phyloP scores from a whole-genome alignment of 805 yeast genomes.

The Candida sakaeoensis region DNA sequence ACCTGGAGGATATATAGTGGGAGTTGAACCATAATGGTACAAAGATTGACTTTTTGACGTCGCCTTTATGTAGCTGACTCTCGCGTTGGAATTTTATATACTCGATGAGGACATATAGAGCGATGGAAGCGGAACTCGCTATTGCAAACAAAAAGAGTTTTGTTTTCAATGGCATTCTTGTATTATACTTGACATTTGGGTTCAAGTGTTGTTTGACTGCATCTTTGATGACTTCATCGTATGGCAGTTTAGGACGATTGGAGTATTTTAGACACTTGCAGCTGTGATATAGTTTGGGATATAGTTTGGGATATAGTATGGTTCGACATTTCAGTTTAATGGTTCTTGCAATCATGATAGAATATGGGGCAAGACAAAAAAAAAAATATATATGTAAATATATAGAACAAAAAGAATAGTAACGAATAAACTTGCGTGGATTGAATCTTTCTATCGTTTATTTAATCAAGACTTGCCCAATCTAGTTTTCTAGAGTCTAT shows the following conservation, averaged over 20 bases:
- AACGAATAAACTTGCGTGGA: too few relatives aligned
- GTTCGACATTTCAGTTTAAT: neutral
- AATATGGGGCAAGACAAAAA: conserved; percentile 5
- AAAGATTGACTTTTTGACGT: conserved; percentile 13
- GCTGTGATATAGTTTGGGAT: neutral
- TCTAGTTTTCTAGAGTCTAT: conserved; percentile 4
- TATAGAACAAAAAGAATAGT: neutral
- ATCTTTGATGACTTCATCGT: neutral
- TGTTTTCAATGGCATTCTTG: conserved; percentile 18
- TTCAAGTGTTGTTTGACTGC: neutral
- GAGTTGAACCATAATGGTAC: conserved; percentile 23
- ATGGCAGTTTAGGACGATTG: neutral
- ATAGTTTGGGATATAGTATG: neutral
- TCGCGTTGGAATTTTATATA: conserved; percentile 11
- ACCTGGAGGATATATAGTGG: conserved; percentile 25
- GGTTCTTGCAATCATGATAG: neutral
- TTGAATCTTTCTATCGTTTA: neutral
- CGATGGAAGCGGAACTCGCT: conserved; percentile 21
- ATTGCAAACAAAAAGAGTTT: conserved; percentile 15
- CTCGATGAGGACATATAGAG: conserved; percentile 19
- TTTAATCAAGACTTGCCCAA: conserved; percentile 11
- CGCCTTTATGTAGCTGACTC: neutral
- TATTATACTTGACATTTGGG: conserved; percentile 4
- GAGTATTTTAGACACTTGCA: neutral
- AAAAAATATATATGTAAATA: too few relatives aligned